Evolutionary conservation across 2,329 filamentous ascomycete species (phyloP).

Genomic region (Penicillium sp.): DNA sequence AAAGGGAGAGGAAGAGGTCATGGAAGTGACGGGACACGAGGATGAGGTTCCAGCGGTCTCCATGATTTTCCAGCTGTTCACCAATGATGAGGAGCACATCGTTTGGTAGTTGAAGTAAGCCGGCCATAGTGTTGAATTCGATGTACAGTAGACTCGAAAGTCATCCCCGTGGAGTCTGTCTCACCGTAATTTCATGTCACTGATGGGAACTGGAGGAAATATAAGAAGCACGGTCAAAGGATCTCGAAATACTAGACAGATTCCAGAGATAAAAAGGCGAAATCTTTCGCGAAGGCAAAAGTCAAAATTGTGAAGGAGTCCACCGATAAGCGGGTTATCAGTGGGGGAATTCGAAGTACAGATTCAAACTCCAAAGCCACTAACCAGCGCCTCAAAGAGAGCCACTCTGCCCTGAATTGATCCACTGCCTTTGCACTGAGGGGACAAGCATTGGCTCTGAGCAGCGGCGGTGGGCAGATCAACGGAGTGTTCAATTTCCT

Average conservation of each 20-base stretch:
- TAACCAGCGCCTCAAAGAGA: not conserved
- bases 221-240: not conserved
- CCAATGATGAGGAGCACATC: slow-evolving; percentile 35
- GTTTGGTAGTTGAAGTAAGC: slow-evolving; percentile 20
- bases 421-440: not conserved
- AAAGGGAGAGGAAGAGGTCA: slow-evolving; percentile 27
- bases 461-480: not conserved
- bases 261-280: not conserved
- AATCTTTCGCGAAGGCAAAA: not conserved
- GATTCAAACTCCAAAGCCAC: not conserved
- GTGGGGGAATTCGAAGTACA: not conserved
- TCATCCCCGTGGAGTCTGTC: not conserved
- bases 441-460: not conserved
- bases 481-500: not conserved
- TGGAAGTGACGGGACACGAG: slow-evolving; percentile 32
- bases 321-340: not conserved
- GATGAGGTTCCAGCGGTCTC: slow-evolving; percentile 30
- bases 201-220: not conserved
- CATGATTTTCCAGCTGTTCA: slow-evolving; percentile 28
- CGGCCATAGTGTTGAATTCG: not conserved
- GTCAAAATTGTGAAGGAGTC: not conserved
- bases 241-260: not conserved
- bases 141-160: not conserved
- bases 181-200: not conserved
- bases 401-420: not conserved